Evolutionary conservation across 768 basidiomycete species (phyloP), one percentile per base, ranked within the genome.

Genomic region (Leccinellum luteum): DNA sequence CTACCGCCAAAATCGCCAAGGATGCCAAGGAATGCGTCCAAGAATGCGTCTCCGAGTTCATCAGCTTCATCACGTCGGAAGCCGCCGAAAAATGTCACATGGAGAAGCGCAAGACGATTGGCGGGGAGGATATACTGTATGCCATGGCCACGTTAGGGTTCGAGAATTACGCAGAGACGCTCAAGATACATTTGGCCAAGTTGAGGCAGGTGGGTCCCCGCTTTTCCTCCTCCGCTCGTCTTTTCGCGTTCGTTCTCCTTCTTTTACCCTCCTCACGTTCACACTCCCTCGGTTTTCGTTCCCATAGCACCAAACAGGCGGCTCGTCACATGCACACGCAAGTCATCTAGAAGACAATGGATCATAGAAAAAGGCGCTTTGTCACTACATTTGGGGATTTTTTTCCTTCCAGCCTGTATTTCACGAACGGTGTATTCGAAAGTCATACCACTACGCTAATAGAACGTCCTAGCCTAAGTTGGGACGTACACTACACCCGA

Each of bases 21-120:
- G 96, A 98, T 74, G 94, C 94, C 47, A 98, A 98, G 71, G 96
- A 98, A 75, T 94, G 92, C 74, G 93, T 98, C 44, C 96, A 98
- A 72, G 96, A 98, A 75, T 97, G 95, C 74, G 93, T 97, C 55
- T 94, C 91, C 44, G 96, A 98, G 76, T 98, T 97, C 79, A 98
- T 98, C 73, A 87, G 86, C 65, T 98, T 98, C 81, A 94, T 98
- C 76, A 97, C 95, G 28, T 91, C 88, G 45, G 96, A 98, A 73
- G 96, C 96, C 5, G 93, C 92, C 15, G 96, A 98, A 74, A 93
- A 93, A 67, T 95, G 94, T 63, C 84, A 90, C 69, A 79, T 90
- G 64, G 95, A 98, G 78, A 98, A 98, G 75, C 83, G 96, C 60
- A 98, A 98, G 79, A 98, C 96, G 57, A 94, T 98, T 45, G 94